Conservation (phyloP, 306 rosid species). For the Casuarina equisetifolia region DNA sequence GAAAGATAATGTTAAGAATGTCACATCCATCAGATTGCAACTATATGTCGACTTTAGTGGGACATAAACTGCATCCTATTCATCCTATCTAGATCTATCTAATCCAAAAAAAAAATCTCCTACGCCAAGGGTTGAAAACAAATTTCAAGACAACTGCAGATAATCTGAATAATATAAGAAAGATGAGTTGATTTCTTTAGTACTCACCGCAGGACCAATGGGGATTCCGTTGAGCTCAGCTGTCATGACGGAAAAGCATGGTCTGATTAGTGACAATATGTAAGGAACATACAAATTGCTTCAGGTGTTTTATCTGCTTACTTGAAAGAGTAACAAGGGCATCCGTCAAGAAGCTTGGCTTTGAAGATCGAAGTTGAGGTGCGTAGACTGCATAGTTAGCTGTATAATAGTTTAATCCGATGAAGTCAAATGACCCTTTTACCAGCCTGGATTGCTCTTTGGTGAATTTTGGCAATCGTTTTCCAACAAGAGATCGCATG, state of each 20-base stretch:
- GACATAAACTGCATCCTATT: no score
- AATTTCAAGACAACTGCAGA: no score
- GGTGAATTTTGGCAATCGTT: conserved; percentile 54
- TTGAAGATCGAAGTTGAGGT: conserved; percentile 18
- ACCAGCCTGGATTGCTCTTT: conserved; percentile 37
- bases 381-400: conserved; percentile 38
- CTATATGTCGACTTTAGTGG: no score
- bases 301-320: conserved; percentile 5
- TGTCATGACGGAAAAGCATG: neutral
- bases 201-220: conserved; percentile 54
- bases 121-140: no score
- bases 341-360: conserved; percentile 37
- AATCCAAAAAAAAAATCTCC: no score
- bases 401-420: conserved; percentile 65
- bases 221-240: conserved; percentile 39
- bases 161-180: no score
- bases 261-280: neutral
- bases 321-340: conserved; percentile 33
- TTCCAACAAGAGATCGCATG: conserved; percentile 41
- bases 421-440: conserved; percentile 55
- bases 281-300: neutral
- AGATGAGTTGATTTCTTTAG: no score
- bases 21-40: no score
- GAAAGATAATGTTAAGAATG: no score
- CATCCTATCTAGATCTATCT: no score